These are phyloP conservation scores for Globisporangium solare DNA, from an alignment of 352 stramenopile genomes.

Conservation along the genomic window DNA sequence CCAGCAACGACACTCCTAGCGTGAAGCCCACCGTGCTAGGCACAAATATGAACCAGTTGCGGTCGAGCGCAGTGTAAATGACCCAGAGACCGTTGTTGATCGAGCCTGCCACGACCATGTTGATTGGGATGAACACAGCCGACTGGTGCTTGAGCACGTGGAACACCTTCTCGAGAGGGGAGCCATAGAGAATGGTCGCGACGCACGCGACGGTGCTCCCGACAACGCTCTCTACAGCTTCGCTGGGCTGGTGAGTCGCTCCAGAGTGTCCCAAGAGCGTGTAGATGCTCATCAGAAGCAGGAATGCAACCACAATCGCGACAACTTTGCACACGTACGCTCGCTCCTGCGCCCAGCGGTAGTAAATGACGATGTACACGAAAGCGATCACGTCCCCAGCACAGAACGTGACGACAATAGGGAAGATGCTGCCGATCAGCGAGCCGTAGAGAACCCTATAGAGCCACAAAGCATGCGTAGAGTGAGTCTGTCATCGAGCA, in stretches of 20 bases:
- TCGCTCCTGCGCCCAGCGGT: too few species aligned
- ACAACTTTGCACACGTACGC: too few species aligned
- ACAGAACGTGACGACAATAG: too few species aligned
- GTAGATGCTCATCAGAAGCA: conserved; percentile 7
- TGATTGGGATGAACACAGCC: conserved; percentile 27
- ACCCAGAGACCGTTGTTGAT: conserved; percentile 55
- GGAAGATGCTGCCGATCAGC: neutral
- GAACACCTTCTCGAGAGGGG: conserved; percentile 36
- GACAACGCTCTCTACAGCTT: conserved; percentile 25
- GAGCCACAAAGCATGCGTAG: too few species aligned
- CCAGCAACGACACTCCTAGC: conserved; percentile 10
- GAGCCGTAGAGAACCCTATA: conserved; percentile 21
- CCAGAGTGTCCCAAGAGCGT: conserved; percentile 26
- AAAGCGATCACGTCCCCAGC: too few species aligned
- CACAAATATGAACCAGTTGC: conserved; percentile 48
- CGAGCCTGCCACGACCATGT: conserved; percentile 31
- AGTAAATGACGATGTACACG: too few species aligned
- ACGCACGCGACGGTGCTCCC: conserved; percentile 30
- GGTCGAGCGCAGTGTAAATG: conserved; percentile 36
- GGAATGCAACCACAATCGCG: neutral
- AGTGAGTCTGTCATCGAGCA: too few species aligned
- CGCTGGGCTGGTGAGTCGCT: conserved; percentile 19
- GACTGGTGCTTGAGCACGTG: conserved; percentile 31
- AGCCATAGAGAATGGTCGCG: conserved; percentile 29
- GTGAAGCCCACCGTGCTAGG: conserved; percentile 39